Conservation (phyloP, 1,284 basidiomycete genomes). For the Laetiporus sulphureus region DNA sequence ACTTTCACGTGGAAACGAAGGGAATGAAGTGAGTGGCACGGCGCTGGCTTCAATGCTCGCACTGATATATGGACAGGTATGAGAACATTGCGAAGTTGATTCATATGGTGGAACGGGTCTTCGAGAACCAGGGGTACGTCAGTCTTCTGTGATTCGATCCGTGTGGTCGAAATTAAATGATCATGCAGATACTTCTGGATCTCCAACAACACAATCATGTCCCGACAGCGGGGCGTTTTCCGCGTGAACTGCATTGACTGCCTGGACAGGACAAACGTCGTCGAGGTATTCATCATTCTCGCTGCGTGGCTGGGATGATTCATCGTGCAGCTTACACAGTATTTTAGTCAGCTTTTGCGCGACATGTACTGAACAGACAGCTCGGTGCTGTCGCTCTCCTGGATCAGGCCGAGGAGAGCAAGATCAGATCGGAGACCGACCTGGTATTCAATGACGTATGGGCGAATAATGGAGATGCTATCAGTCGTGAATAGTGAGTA, state of each 20-base stretch:
- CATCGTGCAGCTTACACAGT: constrained; percentile 3
- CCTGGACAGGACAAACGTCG: constrained; percentile 87
- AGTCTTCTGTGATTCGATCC: background rate
- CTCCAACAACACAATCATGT: constrained; percentile 63
- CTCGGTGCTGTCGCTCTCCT: constrained; percentile 74
- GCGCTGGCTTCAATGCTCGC: too few species aligned
- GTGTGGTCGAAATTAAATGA: background rate
- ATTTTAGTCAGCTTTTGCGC: constrained; percentile 79
- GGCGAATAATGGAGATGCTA: constrained; percentile 93
- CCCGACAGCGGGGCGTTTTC: constrained; percentile 80
- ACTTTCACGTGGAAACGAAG: constrained; percentile 87
- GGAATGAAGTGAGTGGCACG: constrained; percentile 73
- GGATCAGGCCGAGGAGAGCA: constrained; percentile 40
- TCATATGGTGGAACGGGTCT: constrained; percentile 60
- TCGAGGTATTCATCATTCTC: constrained; percentile 44
- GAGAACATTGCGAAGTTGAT: constrained; percentile 87
- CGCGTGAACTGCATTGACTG: constrained; percentile 93
- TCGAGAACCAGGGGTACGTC: constrained; percentile 69
- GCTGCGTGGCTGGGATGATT: too few species aligned
- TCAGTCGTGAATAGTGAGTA: constrained; percentile 81
- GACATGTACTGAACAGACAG: constrained; percentile 76
- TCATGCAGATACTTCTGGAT: constrained; percentile 76
- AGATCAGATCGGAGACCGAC: constrained; percentile 57
- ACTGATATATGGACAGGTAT: constrained; percentile 40
- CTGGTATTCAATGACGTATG: constrained; percentile 88